Conservation (phyloP, 108 stramenopile genomes). For the Epithemia pelagica region DNA sequence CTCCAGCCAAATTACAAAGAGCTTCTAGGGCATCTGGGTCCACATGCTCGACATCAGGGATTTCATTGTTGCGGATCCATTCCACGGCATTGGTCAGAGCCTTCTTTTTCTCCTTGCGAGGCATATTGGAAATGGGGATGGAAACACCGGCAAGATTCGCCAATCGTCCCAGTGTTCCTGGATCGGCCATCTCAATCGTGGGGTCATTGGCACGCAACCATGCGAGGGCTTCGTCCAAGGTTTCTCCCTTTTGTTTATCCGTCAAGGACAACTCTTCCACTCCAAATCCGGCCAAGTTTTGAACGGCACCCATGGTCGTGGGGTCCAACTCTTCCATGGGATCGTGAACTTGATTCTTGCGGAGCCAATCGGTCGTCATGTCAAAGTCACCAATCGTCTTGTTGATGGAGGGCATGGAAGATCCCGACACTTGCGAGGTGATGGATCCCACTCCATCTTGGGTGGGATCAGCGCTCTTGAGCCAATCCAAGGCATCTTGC, state of each 20-base stretch:
- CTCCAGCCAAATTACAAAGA: constrained; percentile 1
- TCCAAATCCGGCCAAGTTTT: constrained; percentile 11
- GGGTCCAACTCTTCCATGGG: constrained; percentile 5
- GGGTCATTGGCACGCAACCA: constrained; percentile 27
- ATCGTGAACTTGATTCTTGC: constrained; percentile 18
- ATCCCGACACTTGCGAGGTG: not conserved
- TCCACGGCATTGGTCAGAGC: constrained; percentile 8
- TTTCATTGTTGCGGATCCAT: constrained; percentile 16
- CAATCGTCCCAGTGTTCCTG: not conserved
- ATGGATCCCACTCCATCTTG: not conserved
- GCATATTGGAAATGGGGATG: constrained; percentile 5
- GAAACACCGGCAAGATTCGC: not conserved
- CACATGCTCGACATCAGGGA: constrained; percentile 5
- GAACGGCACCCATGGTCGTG: constrained; percentile 4
- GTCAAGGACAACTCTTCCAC: constrained; percentile 4
- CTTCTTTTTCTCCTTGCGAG: constrained; percentile 4
- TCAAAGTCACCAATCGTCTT: constrained; percentile 12
- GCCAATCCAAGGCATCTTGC: constrained; percentile 15
- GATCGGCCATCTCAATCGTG: constrained; percentile 1
- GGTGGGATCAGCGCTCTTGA: not conserved
- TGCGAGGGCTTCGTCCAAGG: constrained; percentile 17
- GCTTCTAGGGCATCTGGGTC: constrained; percentile 6
- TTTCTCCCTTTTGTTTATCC: constrained; percentile 7
- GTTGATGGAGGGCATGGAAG: not conserved
- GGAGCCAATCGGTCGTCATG: constrained; percentile 23